Evolutionary conservation across 495 filamentous ascomycete genomes (phyloP).

Genomic region (Penicillium coffeae): DNA sequence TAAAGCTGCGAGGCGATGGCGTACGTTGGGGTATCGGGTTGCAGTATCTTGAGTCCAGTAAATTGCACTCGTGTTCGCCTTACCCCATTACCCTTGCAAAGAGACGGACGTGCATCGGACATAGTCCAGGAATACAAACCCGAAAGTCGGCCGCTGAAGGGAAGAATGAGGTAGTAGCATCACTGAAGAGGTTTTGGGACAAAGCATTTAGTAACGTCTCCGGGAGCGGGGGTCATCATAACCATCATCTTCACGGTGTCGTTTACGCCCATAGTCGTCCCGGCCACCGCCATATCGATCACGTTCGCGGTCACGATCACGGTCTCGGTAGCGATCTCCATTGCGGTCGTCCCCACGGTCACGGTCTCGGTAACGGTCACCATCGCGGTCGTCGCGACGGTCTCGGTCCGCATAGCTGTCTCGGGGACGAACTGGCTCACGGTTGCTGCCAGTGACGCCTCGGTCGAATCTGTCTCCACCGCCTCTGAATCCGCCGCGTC

Average conservation of each 20-base stretch:
- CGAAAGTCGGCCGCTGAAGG: conserved; percentile 34
- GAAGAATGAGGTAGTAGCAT: conserved; percentile 15
- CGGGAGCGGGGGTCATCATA: conserved; percentile 78
- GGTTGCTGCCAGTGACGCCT: conserved; percentile 50
- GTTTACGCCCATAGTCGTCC: conserved; percentile 57
- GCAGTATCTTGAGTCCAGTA: background rate
- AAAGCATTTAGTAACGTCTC: conserved; percentile 61
- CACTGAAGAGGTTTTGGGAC: conserved; percentile 1
- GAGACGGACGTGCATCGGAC: conserved; percentile 46
- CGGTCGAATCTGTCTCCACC: conserved; percentile 47
- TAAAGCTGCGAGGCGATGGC: background rate
- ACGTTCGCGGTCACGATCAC: conserved; percentile 43
- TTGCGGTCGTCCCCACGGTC: conserved; percentile 28
- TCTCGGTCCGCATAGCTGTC: conserved; percentile 50
- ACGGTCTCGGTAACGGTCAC: conserved; percentile 53
- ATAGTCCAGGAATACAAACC: conserved; percentile 48
- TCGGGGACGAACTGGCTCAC: conserved; percentile 50
- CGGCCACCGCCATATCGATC: conserved; percentile 50
- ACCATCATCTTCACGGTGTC: conserved; percentile 53
- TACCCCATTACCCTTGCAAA: conserved; percentile 61
- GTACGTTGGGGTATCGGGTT: conserved; percentile 2
- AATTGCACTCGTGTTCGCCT: conserved; percentile 3
- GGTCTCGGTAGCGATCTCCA: conserved; percentile 17
- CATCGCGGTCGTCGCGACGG: conserved; percentile 55
- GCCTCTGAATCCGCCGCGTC: conserved; percentile 48